Evolutionary conservation across 2,329 filamentous ascomycete species (phyloP), one percentile per base, ranked within the genome.

Genomic region (Trichophyton verrucosum): DNA sequence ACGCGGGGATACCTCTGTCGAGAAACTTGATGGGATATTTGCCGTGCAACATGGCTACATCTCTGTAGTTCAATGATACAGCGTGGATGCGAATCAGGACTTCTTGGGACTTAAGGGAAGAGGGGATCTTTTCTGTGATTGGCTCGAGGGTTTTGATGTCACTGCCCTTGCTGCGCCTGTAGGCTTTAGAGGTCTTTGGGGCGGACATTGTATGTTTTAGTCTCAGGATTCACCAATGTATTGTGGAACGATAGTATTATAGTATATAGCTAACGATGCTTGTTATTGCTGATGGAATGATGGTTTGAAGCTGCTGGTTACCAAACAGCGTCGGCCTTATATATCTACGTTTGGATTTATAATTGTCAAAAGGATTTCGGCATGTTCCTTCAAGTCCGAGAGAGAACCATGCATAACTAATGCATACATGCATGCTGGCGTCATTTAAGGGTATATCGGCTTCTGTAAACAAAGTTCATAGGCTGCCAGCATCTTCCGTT

Each of bases 21-120:
- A 44, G 40, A 44, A 44, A 44, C 40, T 44, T 44, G 40, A 44
- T 44, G 6, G 40, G 40, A 9, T 44, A 44, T 17, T 44, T 44
- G 33, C 86, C 86, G 75, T 81, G 84, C 67, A 77, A 78, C 20
- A 88, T 85, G 85, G 62, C 49, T 61, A 15, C 30, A 13, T 82
- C 80, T 47, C 79, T 74, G 66, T 80, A 82, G 65, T 82, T 82
- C 57, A 82, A 70, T 3, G 79, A 78, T 0, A 82, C 79, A n/a
- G 78, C 72, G 57, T 74, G 73, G 30, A 82, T 73, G 67, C 80
- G 76, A 15, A 82, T 77, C 22, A 82, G 69, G 1, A 82, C 80
- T 63, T 86, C 40, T 3, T 44, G n/a, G n/a, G 40, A n/a, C 40
- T 44, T 44, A 15, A 44, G 40, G n/a, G 40, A 7, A 15, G 40